Evolutionary conservation across 1,284 basidiomycete genomes (phyloP), one percentile per base, ranked within the genome.

Genomic region (Papiliotrema terrestris): DNA sequence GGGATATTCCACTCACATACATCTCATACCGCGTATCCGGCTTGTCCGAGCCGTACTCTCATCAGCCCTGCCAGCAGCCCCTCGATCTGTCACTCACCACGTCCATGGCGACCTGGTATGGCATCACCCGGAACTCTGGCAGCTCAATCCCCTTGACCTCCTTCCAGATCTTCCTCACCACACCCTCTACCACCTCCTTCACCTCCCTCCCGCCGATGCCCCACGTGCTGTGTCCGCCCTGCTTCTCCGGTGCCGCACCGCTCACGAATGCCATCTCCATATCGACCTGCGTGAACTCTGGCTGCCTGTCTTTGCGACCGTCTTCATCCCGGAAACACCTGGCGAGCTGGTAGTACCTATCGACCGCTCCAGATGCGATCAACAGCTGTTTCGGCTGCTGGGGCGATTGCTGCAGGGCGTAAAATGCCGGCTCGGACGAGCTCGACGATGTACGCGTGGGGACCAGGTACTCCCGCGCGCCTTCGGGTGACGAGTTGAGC

Each of bases 261-360:
- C 87, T 86, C 25, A 96, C 87, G 75, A 90, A 97, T 2, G 88
- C 91, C 89, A 97, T 94, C 78, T 97, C 94, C 60, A 97, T 76
- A 84, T 97, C 94, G 60, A 97, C 82, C 78, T 97, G 93, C 20
- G 94, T 97, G 75, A 97, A 97, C 75, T 97, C 94, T 0, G 94
- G 92, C 71, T 97, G 94, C 29, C 93, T 83, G 76, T 97, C 93
- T 75, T 89, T 92, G 55, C 93, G 82, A 2, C 91, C 91, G 69
- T 92, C 91, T 74, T 97, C 94, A 74, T 97, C 93, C 41, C 94
- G 84, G 81, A 97, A 97, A 76, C 93, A 97, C 62, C 85, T 84
- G 15, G 94, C 94, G 54, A 97, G 82, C 75, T 97, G 93, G 76
- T 86, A 97, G 76, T 97, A 97, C 60, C 83, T 84, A 69, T 92